A percentile compares a stretch with the other conserved stretches of the same genome.
Conservation (phyloP, 2,329 filamentous ascomycete genomes). For the Bimuria novae-zelandiae region DNA sequence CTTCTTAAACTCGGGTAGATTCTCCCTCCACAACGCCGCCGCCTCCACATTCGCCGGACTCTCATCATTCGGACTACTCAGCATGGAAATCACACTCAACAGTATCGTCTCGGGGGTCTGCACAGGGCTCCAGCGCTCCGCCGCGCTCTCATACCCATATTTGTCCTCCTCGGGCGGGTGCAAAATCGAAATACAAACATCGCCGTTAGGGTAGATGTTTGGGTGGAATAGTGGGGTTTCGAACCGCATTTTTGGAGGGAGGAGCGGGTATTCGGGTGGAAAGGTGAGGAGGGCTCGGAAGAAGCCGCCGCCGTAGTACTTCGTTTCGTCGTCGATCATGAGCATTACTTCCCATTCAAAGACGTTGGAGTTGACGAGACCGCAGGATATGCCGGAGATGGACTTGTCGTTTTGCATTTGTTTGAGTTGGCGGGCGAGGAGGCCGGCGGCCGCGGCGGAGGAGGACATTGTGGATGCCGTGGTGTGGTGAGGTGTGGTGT, state of each 20-base stretch:
- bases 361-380: conserved; percentile 81
- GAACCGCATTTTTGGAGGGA: conserved; percentile 95
- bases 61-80: conserved; percentile 96
- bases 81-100: conserved; percentile 97
- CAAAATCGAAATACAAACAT: conserved; percentile 97
- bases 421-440: conserved; percentile 86
- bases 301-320: conserved; percentile 90
- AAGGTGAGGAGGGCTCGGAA: conserved; percentile 96
- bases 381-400: conserved; percentile 92
- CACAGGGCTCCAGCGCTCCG: conserved; percentile 94
- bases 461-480: conserved; percentile 34
- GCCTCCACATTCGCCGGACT: conserved; percentile 95
- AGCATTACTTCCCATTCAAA: conserved; percentile 99
- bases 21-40: conserved; percentile 93
- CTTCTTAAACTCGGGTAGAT: conserved; percentile 80
- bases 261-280: conserved; percentile 94
- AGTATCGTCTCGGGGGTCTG: conserved; percentile 98
- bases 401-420: conserved; percentile 92
- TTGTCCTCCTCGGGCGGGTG: conserved; percentile 96
- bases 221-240: conserved; percentile 94
- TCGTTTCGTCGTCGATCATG: conserved; percentile 95
- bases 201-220: conserved; percentile 89
- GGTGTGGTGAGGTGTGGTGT: conserved; percentile 7
- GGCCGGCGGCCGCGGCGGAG: conserved; percentile 64
- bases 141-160: conserved; percentile 96